Conservation (phyloP, 768 basidiomycete species). For the Artomyces pyxidatus region DNA sequence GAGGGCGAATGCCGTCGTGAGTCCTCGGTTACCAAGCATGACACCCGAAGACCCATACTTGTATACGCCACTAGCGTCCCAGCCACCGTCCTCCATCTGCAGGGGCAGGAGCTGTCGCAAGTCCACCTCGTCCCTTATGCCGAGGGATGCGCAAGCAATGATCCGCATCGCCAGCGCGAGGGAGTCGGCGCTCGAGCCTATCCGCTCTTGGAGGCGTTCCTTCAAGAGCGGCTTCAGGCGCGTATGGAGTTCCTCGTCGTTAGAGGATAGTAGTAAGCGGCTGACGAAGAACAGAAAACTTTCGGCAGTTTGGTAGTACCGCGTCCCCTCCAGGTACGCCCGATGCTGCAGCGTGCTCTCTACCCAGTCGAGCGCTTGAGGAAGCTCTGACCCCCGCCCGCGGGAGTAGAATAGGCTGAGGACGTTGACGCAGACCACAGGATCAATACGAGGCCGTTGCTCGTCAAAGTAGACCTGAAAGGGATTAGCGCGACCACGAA, state of each 20-base stretch:
- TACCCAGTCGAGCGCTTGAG: slow-evolving; percentile 40
- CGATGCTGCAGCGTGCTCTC: slow-evolving; percentile 40
- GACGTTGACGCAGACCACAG: slow-evolving; percentile 44
- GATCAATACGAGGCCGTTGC: slow-evolving; percentile 42
- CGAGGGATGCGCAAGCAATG: slow-evolving; percentile 34
- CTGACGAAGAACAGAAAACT: slow-evolving; percentile 45
- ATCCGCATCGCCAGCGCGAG: slow-evolving; percentile 53
- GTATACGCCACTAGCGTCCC: slow-evolving; percentile 49
- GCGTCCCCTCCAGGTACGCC: slow-evolving; percentile 46
- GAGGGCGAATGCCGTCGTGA: slow-evolving; percentile 46
- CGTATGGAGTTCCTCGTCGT: slow-evolving; percentile 26
- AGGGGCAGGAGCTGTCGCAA: slow-evolving; percentile 34
- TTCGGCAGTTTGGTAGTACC: slow-evolving; percentile 46
- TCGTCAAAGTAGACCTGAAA: slow-evolving; percentile 46
- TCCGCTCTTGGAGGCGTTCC: slow-evolving; percentile 40
- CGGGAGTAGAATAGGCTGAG: slow-evolving; percentile 42
- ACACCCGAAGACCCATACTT: slow-evolving; percentile 42
- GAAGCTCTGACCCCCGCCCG: slow-evolving; percentile 39
- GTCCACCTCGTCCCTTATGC: slow-evolving; percentile 36
- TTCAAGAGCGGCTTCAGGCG: slow-evolving; percentile 33
- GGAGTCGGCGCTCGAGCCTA: slow-evolving; percentile 41
- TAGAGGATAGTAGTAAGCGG: slow-evolving; percentile 32
- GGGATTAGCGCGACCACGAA: not conserved
- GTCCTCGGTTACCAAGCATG: slow-evolving; percentile 45
- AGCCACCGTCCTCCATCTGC: slow-evolving; percentile 49